Evolutionary conservation across 345 rosid species (phyloP).

Genomic region (Brassica rapa): DNA sequence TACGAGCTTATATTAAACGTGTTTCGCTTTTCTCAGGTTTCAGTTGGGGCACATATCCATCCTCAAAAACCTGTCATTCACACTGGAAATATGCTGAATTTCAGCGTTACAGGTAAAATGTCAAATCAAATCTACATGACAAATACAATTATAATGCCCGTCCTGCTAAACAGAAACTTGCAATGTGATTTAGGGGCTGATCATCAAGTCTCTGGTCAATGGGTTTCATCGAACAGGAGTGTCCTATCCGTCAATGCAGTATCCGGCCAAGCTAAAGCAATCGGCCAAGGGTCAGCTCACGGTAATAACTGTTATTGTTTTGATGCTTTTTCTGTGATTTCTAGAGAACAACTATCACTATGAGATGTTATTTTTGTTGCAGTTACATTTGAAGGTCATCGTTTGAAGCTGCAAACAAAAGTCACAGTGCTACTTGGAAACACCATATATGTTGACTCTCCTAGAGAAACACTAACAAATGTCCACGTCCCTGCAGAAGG

Average conservation of each 20-base stretch:
- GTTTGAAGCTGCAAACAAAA: slow-evolving; percentile 61
- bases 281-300: slow-evolving; percentile 66
- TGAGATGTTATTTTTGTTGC: slow-evolving; percentile 36
- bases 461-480: slow-evolving; percentile 73
- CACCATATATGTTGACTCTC: slow-evolving; percentile 61
- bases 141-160: neutral
- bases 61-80: slow-evolving; percentile 70
- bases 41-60: slow-evolving; percentile 76
- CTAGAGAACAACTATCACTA: neutral
- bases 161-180: neutral
- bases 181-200: slow-evolving; percentile 49
- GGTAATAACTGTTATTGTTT: slow-evolving; percentile 46
- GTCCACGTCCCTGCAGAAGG: slow-evolving; percentile 74
- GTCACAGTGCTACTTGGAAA: slow-evolving; percentile 65
- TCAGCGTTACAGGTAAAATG: slow-evolving; percentile 60
- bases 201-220: slow-evolving; percentile 58
- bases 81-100: slow-evolving; percentile 57
- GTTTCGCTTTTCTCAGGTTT: slow-evolving; percentile 55
- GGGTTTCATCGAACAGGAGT: slow-evolving; percentile 70
- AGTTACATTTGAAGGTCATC: slow-evolving; percentile 66
- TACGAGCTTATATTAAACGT: slow-evolving; percentile 12
- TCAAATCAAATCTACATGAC: slow-evolving; percentile 1
- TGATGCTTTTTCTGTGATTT: slow-evolving; percentile 1
- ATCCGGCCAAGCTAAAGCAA: slow-evolving; percentile 76
- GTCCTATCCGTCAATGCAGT: slow-evolving; percentile 52